A percentile compares a stretch with the other conserved stretches of the same genome.
Evolutionary conservation across 2,329 filamentous ascomycete species (phyloP).

Genomic region (Claviceps sorghi): DNA sequence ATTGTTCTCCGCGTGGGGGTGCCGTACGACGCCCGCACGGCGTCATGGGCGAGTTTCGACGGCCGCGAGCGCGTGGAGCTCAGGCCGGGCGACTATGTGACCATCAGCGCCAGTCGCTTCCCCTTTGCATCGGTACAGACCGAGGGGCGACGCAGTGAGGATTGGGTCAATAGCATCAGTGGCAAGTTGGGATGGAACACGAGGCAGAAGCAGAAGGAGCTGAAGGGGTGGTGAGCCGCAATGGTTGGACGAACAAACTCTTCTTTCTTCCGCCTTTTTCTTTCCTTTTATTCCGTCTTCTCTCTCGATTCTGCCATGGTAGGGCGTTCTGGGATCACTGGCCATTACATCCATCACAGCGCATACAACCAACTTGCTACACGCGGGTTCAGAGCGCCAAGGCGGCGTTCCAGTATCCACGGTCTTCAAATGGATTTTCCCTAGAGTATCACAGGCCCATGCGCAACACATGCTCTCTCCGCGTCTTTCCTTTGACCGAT

Average conservation of each 20-base stretch:
- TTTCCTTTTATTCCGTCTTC: neutral
- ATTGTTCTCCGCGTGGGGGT: constrained; percentile 87
- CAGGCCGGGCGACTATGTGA: constrained; percentile 66
- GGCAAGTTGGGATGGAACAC: constrained; percentile 72
- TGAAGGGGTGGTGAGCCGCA: constrained; percentile 26
- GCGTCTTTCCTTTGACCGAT: too few relatives aligned
- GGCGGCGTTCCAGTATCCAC: too few relatives aligned
- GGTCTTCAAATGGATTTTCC: too few relatives aligned
- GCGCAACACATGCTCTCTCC: too few relatives aligned
- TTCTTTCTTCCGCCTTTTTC: too few relatives aligned
- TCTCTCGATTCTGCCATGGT: too few relatives aligned
- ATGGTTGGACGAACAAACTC: too few relatives aligned
- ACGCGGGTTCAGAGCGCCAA: too few relatives aligned
- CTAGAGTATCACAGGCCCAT: too few relatives aligned
- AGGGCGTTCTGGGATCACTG: too few relatives aligned
- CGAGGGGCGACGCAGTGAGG: constrained; percentile 53
- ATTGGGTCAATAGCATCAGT: constrained; percentile 72
- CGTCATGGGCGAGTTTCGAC: constrained; percentile 96
- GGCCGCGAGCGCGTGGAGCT: constrained; percentile 78
- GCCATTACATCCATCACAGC: too few relatives aligned
- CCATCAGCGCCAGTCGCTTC: constrained; percentile 65
- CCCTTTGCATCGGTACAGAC: constrained; percentile 67
- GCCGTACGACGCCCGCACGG: constrained; percentile 81
- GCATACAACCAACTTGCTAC: too few relatives aligned
- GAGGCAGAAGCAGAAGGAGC: constrained; percentile 58